Conservation (phyloP, 345 rosid genomes). For the Microcos paniculata region DNA sequence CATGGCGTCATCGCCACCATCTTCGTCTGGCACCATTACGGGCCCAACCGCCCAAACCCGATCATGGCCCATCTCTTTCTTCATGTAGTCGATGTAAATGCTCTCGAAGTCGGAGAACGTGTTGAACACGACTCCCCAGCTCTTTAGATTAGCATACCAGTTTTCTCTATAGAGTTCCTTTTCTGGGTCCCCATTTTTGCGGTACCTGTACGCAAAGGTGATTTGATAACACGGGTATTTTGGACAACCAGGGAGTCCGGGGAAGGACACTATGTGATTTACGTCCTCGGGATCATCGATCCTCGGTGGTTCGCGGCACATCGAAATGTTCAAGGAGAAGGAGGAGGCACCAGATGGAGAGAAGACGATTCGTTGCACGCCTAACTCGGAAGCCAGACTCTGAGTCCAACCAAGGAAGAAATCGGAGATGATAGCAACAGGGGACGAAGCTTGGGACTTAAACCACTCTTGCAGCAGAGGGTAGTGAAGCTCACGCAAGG, state of each 20-base stretch:
- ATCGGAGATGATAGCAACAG: constrained; percentile 58
- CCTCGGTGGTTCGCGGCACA: constrained; percentile 34
- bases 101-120: constrained; percentile 47
- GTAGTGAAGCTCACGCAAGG: constrained; percentile 38
- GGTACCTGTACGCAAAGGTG: constrained; percentile 16
- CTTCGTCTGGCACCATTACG: constrained; percentile 7
- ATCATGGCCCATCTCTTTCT: constrained; percentile 24
- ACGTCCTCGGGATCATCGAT: constrained; percentile 13
- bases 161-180: constrained; percentile 32
- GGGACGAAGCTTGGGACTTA: constrained; percentile 42
- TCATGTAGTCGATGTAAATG: constrained; percentile 41
- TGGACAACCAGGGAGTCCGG: constrained; percentile 43
- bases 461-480: constrained; percentile 47
- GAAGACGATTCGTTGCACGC: constrained; percentile 48
- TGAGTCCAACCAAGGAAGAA: constrained; percentile 75
- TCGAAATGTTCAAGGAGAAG: constrained; percentile 23
- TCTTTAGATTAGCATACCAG: constrained; percentile 30
- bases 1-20: not conserved
- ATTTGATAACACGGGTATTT: constrained; percentile 42
- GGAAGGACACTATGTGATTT: constrained; percentile 23
- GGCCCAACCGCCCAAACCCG: constrained; percentile 50
- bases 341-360: constrained; percentile 52
- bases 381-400: constrained; percentile 40
- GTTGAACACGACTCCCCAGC: constrained; percentile 64
- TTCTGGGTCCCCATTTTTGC: constrained; percentile 34